Base-by-base conservation (phyloP, 169 alveolate genomes). In the Perkinsus marinus region DNA sequence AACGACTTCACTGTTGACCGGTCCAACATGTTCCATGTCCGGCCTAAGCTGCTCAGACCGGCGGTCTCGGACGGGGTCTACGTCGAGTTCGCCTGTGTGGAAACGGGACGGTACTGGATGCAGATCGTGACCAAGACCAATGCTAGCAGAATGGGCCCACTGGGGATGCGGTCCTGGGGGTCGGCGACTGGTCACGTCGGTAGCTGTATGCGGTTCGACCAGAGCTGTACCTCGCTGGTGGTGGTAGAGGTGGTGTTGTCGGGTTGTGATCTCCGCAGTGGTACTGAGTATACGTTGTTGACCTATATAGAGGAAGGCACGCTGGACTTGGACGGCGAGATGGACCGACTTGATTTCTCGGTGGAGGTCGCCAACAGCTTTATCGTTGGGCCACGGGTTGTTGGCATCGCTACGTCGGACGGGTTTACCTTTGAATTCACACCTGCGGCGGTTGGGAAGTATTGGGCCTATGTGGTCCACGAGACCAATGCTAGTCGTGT, bases 231-330 rank as follows among this genome's bases (percentile, higher is more conserved):
- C 36, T 19, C 26, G 34, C 26, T 19, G 34, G 22, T 30, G 37
- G 0, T 30, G 30, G 37, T 57, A 30, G 22, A 0, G 37, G 46
- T 90, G 30, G 69, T 34, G 39, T 37, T 90, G 39, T 22, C 79
- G 79, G 91, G 91, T 39, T 90, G 91, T 30, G 91, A 57, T 5
- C 68, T 90, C 41, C 43, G 41, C 30, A 30, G 41, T 47, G 91
- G 91, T 5, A 39, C 36, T 37, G 68, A 90, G 69, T 90, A 90
- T 69, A 39, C 43, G 3, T 37, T 90, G 43, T 19, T 90, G 22
- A 38, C 46, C 39, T 90, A 90, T 69, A 69, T 90, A 9, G 91
- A 90, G 91, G 91, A 90, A 39, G n/a, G 43, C 39, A 90, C 91
- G 30, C 39, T 39, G 41, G 69, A 43, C 79, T 30, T 34, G 41